Evolutionary conservation across 2,329 filamentous ascomycete species (phyloP), one percentile per base, ranked within the genome.

Genomic region (Fusarium gaditjirri): DNA sequence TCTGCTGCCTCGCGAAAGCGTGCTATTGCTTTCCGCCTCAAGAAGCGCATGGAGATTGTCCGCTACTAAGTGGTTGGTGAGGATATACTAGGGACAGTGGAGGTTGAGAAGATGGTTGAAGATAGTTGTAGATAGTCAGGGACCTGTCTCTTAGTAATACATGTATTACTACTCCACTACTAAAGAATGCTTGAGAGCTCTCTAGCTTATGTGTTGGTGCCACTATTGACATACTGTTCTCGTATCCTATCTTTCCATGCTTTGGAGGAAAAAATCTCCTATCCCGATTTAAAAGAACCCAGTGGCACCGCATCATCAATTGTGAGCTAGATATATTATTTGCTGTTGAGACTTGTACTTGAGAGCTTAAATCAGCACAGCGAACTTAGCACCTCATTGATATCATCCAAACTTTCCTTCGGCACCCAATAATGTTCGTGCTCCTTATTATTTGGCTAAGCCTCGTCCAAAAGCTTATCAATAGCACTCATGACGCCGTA

Each of bases 1-100:
- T 85, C 84, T 61, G 61, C 86, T 19, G 83, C 84, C 21, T 87
- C 87, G 23, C 84, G 86, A 81, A 91, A 91, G 88, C 84, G 90
- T 52, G 88, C 90, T 42, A 81, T 91, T 62, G 88, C 87, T 29
- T 90, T 87, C 81, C 77, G 81, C 21, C 76, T 82, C 21, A 81
- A 78, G 78, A 82, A 82, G 78, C 79, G 80, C 47, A 80, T 81
- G 78, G 75, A 80, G 64, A 75, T 82, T 21, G 38, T 36, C 80
- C 64, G 64, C 25, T 25, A 12, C 44, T 67, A 67, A 41, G n/a
- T n/a, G 11, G 17, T 10, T 33, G 1, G 0, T 11, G n/a, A 1
- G 2, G 2, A 39, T 44, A 11, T 39, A 23, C 14, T 16, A 14
- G 14, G 7, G 19, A 33, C 10, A 9, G 16, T 31, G 25, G 12